phyloP scores from a whole-genome alignment of 2,329 filamentous ascomycete species.

The Trichoderma sp. region DNA sequence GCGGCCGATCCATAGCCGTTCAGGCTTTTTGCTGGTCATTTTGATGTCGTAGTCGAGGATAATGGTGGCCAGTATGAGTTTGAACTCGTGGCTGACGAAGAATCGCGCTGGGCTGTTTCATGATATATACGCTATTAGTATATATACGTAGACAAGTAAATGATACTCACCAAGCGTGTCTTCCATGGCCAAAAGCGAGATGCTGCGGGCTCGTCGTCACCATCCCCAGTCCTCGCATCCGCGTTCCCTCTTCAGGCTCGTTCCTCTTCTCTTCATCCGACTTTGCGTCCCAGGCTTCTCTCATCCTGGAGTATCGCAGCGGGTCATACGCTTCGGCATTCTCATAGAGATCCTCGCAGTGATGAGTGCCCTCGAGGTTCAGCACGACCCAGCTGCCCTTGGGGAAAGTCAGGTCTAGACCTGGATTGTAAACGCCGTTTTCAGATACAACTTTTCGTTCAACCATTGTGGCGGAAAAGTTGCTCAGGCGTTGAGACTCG shows the following conservation, averaged over 20 bases:
- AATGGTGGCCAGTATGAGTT: constrained; percentile 57
- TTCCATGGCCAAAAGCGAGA: constrained; percentile 61
- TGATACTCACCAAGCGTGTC: constrained; percentile 50
- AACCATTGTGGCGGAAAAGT: constrained; percentile 51
- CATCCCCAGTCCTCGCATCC: constrained; percentile 50
- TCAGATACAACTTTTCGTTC: constrained; percentile 51
- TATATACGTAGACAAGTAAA: neutral
- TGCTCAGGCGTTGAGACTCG: constrained; percentile 55
- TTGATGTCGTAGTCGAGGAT: constrained; percentile 58
- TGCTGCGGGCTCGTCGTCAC: constrained; percentile 57
- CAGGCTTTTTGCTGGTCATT: constrained; percentile 45
- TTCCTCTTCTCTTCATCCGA: constrained; percentile 37
- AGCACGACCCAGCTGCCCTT: constrained; percentile 49
- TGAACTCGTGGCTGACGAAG: constrained; percentile 60
- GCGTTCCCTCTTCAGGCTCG: constrained; percentile 39
- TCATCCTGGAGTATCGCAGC: constrained; percentile 51
- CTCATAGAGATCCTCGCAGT: constrained; percentile 49
- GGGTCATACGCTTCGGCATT: constrained; percentile 52
- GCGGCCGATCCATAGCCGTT: constrained; percentile 50
- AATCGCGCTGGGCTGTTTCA: constrained; percentile 54
- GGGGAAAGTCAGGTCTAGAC: constrained; percentile 43
- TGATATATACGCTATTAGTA: neutral
- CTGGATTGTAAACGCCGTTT: constrained; percentile 49
- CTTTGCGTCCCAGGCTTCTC: constrained; percentile 45
- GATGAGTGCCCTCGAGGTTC: constrained; percentile 50